Evolutionary conservation across 1,284 basidiomycete genomes (phyloP).

Genomic region (Mycosarcoma mackinlayi): DNA sequence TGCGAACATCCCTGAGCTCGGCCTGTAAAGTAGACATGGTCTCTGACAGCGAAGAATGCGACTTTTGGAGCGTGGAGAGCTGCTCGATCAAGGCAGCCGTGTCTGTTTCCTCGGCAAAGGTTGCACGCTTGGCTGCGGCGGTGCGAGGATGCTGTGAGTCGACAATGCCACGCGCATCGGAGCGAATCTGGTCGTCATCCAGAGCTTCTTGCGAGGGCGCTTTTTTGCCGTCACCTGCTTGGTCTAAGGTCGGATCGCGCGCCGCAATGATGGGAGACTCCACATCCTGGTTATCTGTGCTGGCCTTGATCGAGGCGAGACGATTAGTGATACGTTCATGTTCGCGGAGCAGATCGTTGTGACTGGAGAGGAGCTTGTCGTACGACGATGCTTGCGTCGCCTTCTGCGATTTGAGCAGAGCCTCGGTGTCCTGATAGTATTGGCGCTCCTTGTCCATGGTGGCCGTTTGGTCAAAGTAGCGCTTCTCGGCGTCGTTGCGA

Average conservation of each 20-base stretch:
- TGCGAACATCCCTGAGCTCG: conserved; percentile 52
- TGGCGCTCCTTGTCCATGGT: conserved; percentile 62
- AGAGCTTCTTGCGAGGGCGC: not conserved
- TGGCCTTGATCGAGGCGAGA: conserved; percentile 40
- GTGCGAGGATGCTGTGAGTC: not conserved
- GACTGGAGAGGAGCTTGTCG: conserved; percentile 49
- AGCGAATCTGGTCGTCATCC: not conserved
- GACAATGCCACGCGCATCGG: not conserved
- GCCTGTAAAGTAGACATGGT: conserved; percentile 47
- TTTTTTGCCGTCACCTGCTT: not conserved
- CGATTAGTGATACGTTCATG: conserved; percentile 50
- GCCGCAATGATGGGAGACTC: not conserved
- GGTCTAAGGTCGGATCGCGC: not conserved
- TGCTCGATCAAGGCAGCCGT: conserved; percentile 31
- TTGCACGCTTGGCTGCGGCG: not conserved
- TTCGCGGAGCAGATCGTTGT: conserved; percentile 51
- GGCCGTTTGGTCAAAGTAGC: conserved; percentile 52
- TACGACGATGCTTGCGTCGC: conserved; percentile 37
- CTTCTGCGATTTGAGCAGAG: conserved; percentile 54
- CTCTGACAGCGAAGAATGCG: conserved; percentile 46
- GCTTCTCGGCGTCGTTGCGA: conserved; percentile 51
- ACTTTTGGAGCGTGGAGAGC: conserved; percentile 37
- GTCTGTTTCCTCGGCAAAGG: conserved; percentile 37
- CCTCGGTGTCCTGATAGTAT: conserved; percentile 57
- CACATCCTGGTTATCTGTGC: not conserved